Conservation (phyloP, 1,284 basidiomycete genomes). For the Apiotrichum mycotoxinovorans region DNA sequence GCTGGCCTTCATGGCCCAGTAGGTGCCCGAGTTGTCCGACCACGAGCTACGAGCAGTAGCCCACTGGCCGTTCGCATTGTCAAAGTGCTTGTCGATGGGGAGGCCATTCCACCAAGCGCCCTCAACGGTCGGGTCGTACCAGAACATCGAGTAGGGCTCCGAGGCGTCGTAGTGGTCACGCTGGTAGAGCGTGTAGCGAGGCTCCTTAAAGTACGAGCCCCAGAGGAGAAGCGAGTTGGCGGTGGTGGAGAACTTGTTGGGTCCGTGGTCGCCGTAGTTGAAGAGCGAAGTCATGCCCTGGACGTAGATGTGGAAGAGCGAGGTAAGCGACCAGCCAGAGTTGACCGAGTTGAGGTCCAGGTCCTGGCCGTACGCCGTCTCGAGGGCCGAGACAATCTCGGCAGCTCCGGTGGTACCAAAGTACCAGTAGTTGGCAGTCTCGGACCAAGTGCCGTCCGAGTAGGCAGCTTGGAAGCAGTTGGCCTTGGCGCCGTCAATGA, state of each 20-base stretch:
- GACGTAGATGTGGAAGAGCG: slow-evolving; percentile 86
- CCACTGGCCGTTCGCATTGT: slow-evolving; percentile 71
- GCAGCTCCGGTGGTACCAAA: slow-evolving; percentile 89
- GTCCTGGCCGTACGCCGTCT: slow-evolving; percentile 80
- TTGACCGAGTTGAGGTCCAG: slow-evolving; percentile 65
- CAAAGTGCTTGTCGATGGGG: slow-evolving; percentile 77
- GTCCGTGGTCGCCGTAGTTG: slow-evolving; percentile 89
- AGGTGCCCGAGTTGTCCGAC: slow-evolving; percentile 81
- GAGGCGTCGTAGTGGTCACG: slow-evolving; percentile 83
- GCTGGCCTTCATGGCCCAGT: slow-evolving; percentile 84
- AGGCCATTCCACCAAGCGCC: slow-evolving; percentile 91
- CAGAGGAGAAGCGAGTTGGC: slow-evolving; percentile 61
- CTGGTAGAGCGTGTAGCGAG: slow-evolving; percentile 81
- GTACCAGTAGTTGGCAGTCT: slow-evolving; percentile 96
- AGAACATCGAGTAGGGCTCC: slow-evolving; percentile 96
- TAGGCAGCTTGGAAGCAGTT: slow-evolving; percentile 68
- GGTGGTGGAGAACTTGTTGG: slow-evolving; percentile 71
- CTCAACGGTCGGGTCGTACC: slow-evolving; percentile 78
- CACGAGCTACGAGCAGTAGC: slow-evolving; percentile 85
- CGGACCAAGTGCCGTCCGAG: slow-evolving; percentile 88
- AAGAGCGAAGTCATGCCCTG: slow-evolving; percentile 82
- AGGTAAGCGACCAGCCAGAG: slow-evolving; percentile 68
- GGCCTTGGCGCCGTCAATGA: slow-evolving; percentile 48
- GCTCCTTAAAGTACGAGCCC: slow-evolving; percentile 62
- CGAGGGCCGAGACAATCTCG: slow-evolving; percentile 81